phyloP scores from a whole-genome alignment of 208 protist genomes.

The Trypanosoma avium region DNA sequence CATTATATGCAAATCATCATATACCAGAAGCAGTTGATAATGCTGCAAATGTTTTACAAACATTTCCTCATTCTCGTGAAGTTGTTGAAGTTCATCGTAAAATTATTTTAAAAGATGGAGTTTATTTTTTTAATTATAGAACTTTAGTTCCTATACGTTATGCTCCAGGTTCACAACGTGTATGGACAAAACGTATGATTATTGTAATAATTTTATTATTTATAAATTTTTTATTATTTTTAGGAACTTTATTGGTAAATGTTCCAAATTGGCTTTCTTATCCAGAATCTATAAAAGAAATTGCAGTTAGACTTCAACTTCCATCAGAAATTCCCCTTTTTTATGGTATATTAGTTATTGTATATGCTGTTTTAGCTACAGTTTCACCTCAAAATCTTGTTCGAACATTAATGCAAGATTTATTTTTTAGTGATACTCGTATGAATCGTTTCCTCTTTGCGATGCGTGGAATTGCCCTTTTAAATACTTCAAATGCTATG shows the following conservation, averaged over 20 bases:
- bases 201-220: conserved; percentile 45
- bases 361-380: conserved; percentile 52
- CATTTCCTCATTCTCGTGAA: conserved; percentile 62
- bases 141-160: conserved; percentile 56
- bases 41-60: conserved; percentile 60
- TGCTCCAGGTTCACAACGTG: conserved; percentile 36
- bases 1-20: conserved; percentile 64
- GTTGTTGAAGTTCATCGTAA: conserved; percentile 40
- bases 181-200: conserved; percentile 58
- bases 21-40: conserved; percentile 70
- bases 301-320: conserved; percentile 54
- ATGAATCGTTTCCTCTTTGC: conserved; percentile 74
- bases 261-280: conserved; percentile 15
- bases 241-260: conserved; percentile 53
- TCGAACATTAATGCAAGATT: conserved; percentile 47
- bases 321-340: conserved; percentile 50
- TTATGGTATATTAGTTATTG: conserved; percentile 54
- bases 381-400: conserved; percentile 48
- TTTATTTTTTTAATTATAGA: conserved; percentile 77
- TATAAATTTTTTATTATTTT: conserved; percentile 40
- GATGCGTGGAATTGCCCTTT: conserved; percentile 63
- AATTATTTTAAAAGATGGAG: conserved; percentile 42
- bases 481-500: conserved; percentile 73
- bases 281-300: conserved; percentile 20
- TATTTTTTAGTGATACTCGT: conserved; percentile 54